phyloP scores from a whole-genome alignment of 148 eudicot species.

The Spergularia bocconei region DNA sequence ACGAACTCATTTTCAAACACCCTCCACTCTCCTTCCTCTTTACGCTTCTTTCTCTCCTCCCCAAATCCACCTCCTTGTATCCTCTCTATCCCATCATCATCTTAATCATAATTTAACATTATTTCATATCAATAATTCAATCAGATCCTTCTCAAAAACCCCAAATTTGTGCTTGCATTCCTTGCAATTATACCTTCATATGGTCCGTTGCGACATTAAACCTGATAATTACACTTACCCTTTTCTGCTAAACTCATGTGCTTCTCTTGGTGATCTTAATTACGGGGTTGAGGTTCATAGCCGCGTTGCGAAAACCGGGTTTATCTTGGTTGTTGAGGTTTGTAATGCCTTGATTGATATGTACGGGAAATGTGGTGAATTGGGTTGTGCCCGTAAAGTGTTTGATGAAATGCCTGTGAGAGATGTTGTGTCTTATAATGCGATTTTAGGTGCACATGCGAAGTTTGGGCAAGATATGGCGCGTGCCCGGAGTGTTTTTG shows the following conservation, averaged over 20 bases:
- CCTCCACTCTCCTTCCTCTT: conserved; percentile 21
- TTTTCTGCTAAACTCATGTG: conserved; percentile 33
- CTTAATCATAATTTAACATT: background rate
- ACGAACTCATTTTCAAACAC: conserved; percentile 13
- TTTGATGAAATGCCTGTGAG: conserved; percentile 40
- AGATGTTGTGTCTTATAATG: conserved; percentile 44
- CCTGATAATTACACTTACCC: conserved; percentile 45
- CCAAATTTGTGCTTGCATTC: conserved; percentile 25
- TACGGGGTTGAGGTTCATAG: conserved; percentile 32
- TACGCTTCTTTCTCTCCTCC: conserved; percentile 33
- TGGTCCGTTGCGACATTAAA: conserved; percentile 28
- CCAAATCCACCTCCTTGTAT: conserved; percentile 14
- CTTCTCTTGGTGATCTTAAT: conserved; percentile 23
- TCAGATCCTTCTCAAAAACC: conserved; percentile 32
- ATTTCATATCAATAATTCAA: conserved; percentile 26
- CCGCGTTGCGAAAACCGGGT: conserved; percentile 34
- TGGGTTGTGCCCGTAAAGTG: conserved; percentile 32
- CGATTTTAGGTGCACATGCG: conserved; percentile 38
- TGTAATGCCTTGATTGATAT: conserved; percentile 37
- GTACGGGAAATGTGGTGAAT: conserved; percentile 43
- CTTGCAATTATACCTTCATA: conserved; percentile 27
- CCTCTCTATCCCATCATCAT: conserved; percentile 20
- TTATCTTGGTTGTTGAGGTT: conserved; percentile 28
- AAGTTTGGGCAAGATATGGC: conserved; percentile 30
- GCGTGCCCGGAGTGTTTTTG: conserved; percentile 35